Evolutionary conservation across 2,329 filamentous ascomycete species (phyloP).

Genomic region (Fusarium marasasianum): DNA sequence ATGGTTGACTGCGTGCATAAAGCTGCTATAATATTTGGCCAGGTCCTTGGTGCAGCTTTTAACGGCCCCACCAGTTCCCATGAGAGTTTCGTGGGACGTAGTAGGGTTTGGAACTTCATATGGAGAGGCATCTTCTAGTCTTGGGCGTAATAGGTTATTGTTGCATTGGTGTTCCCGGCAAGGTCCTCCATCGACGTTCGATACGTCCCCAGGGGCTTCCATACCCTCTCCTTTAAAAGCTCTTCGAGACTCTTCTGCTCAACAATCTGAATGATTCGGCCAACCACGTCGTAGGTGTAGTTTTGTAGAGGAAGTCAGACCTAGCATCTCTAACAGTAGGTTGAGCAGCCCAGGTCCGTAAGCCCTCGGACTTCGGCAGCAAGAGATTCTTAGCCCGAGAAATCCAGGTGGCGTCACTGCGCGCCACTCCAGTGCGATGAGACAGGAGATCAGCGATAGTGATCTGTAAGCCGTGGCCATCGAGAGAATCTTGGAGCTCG

Average conservation of each 20-base stretch:
- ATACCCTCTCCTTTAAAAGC: too few species aligned
- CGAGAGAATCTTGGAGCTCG: neutral
- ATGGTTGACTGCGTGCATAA: neutral
- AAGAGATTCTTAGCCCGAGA: neutral
- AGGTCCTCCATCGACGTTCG: too few species aligned
- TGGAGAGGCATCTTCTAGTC: neutral
- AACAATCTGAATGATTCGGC: too few species aligned
- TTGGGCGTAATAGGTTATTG: too few species aligned
- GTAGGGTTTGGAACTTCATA: neutral
- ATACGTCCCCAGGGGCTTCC: too few species aligned
- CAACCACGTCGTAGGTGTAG: too few species aligned
- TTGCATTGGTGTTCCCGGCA: too few species aligned
- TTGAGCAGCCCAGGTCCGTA: too few species aligned
- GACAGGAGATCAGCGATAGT: neutral
- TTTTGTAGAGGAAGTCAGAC: too few species aligned
- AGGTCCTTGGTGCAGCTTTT: neutral
- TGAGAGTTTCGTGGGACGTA: fast-evolving
- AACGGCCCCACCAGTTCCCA: neutral
- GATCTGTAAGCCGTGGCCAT: neutral
- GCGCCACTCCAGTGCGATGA: neutral
- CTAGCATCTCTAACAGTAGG: too few species aligned
- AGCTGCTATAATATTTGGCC: neutral
- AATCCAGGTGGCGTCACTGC: neutral
- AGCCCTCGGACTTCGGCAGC: neutral
- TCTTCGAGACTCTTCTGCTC: too few species aligned